Base-by-base conservation (phyloP, 2,329 filamentous ascomycete species). In the Neocatenulostroma microsporum region DNA sequence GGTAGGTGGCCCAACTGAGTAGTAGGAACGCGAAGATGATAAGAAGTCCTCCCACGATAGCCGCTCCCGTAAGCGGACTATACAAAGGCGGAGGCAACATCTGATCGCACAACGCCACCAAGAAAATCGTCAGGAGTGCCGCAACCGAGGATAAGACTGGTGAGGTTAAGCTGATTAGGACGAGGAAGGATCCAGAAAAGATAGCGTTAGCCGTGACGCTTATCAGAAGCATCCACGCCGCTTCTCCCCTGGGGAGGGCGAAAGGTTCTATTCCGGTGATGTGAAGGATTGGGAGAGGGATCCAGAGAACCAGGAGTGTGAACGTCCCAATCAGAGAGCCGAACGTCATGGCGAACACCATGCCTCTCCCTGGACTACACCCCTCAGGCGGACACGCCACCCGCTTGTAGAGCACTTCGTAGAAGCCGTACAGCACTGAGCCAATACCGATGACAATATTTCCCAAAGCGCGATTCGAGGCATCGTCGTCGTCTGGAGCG, bases 331-430 rank as follows among this genome's bases (percentile, higher is more conserved):
- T 91, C 56, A 89, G 68, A 46, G 80, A 84, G 36, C 86, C 91
- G 54, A 96, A 91, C 0, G 84, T 82, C 58, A 94, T 96, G 53
- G 91, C 88, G 51, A 98, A 96, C 42, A 96, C 80, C 71, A 94
- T 91, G 50, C 87, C 88, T n/a, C 88, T 78, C n/a, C 75, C 78
- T 0, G 91, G 77, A 29, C 76, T 81, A 36, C 80, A 84, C 33
- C 87, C 88, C 48, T 95, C 88, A 0, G 91, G 91, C 9, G 91
- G 91, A 57, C 91, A 98, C 11, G 89, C 89, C 41, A 80, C 79
- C 41, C 81, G 80, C 70, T 98, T 98, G 68, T 98, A 98, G 25
- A 98, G 63, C 4, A 98, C 91, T 62, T 98, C 91, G 62, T 98
- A 98, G 31, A 98, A 79, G 1, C 91, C 91, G 60, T 98, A 98